phyloP scores from a whole-genome alignment of 352 stramenopile genomes.

The Pythium sp. region DNA sequence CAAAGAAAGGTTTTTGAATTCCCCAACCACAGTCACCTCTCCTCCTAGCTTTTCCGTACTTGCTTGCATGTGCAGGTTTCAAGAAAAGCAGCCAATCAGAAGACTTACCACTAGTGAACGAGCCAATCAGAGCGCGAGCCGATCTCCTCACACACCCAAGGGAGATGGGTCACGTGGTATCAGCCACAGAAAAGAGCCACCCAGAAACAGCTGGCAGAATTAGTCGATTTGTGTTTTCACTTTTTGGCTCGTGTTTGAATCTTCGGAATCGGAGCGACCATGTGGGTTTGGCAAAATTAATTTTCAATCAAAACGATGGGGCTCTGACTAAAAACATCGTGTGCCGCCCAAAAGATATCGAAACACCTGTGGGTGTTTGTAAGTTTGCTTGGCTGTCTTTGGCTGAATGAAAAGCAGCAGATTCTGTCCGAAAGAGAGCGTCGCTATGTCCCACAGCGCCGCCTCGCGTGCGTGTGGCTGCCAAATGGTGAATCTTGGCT shows the following conservation, averaged over 20 bases:
- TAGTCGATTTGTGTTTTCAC: constrained; percentile 8
- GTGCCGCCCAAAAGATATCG: neutral
- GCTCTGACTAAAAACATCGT: neutral
- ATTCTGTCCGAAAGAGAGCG: neutral
- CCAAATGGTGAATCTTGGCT: neutral
- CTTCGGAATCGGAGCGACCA: neutral
- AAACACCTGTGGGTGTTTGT: neutral
- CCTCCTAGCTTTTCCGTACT: neutral
- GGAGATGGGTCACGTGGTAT: neutral
- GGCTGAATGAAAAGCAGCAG: neutral
- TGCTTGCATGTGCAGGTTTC: neutral
- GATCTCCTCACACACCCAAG: neutral
- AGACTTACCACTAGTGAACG: too few relatives aligned
- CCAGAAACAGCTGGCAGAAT: constrained; percentile 1
- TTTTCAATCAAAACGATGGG: neutral
- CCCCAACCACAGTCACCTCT: neutral
- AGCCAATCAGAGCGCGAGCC: neutral
- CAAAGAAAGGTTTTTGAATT: neutral
- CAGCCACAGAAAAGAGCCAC: neutral
- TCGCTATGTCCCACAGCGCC: neutral
- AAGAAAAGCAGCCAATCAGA: constrained; percentile 1
- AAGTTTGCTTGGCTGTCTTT: neutral
- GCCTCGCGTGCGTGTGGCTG: neutral
- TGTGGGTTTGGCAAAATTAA: neutral
- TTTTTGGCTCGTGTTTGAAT: neutral